Evolutionary conservation across 2,329 filamentous ascomycete genomes (phyloP).

Genomic region (Chaetomiaceae sp.): DNA sequence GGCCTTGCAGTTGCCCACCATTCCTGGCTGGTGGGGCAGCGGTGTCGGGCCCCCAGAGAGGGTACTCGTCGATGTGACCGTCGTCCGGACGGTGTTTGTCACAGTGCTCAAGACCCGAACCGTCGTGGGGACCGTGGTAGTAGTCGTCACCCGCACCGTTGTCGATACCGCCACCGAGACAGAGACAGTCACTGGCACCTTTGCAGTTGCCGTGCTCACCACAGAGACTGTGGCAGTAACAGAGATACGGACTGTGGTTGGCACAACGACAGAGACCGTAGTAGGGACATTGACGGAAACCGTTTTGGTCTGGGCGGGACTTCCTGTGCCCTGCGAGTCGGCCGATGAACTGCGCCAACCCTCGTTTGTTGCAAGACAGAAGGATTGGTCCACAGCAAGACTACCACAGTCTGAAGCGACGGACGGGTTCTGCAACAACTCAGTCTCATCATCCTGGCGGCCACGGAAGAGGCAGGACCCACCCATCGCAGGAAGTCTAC

Average conservation of each 20-base stretch:
- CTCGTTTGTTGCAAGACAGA: background rate
- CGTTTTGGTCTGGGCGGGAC: background rate
- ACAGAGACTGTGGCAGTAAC: background rate
- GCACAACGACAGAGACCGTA: background rate
- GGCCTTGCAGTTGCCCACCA: background rate
- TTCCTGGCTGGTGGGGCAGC: background rate
- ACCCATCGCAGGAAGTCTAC: background rate
- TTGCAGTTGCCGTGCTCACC: background rate
- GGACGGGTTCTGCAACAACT: background rate
- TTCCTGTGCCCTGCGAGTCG: background rate
- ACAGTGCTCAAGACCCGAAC: background rate
- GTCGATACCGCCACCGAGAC: background rate
- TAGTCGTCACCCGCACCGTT: background rate
- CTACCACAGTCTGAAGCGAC: background rate
- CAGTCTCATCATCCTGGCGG: background rate
- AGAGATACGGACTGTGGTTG: background rate
- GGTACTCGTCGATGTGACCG: background rate
- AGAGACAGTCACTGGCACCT: background rate
- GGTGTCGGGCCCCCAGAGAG: background rate
- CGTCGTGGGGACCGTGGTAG: background rate
- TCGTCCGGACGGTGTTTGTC: background rate
- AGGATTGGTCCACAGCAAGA: background rate
- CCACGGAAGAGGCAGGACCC: background rate
- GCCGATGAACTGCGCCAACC: background rate
- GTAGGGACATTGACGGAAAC: background rate